Conservation (phyloP, 495 filamentous ascomycete species). For the Xylaria curta region DNA sequence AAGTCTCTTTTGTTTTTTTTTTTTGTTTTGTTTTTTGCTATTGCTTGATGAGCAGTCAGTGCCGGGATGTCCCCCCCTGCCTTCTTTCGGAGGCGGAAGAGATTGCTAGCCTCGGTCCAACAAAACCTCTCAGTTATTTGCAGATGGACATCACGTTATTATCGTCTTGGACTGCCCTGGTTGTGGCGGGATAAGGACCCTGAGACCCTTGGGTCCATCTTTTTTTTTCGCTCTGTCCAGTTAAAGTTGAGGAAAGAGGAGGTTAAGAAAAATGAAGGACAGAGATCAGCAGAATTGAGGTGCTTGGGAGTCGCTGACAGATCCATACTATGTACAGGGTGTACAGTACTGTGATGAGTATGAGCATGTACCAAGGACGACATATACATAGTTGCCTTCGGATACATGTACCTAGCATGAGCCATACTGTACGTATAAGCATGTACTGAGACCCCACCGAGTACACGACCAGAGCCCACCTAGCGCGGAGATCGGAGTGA, state of each 20-base stretch:
- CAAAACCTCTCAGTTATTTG: neutral
- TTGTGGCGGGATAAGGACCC: constrained; percentile 15
- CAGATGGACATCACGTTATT: neutral
- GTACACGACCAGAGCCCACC: neutral
- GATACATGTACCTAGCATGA: neutral
- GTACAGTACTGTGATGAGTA: neutral
- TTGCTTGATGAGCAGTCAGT: neutral
- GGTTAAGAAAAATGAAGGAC: constrained; percentile 9
- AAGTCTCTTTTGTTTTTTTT: neutral
- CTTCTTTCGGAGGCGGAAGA: neutral
- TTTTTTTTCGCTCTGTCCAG: neutral
- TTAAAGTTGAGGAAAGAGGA: neutral
- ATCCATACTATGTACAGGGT: neutral
- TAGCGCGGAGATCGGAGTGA: constrained; percentile 19
- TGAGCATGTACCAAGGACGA: neutral
- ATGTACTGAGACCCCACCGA: constrained; percentile 3
- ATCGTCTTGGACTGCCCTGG: neutral
- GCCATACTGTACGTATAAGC: too few species aligned
- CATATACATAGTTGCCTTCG: neutral
- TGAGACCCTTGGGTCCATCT: constrained; percentile 17
- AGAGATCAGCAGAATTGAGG: constrained; percentile 2
- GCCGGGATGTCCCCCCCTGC: neutral
- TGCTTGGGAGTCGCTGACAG: neutral
- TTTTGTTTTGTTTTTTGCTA: neutral
- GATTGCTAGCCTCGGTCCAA: neutral